These are phyloP conservation scores for Penicillium sp. DNA, from an alignment of 2,329 filamentous ascomycete genomes.

Conservation along the genomic window DNA sequence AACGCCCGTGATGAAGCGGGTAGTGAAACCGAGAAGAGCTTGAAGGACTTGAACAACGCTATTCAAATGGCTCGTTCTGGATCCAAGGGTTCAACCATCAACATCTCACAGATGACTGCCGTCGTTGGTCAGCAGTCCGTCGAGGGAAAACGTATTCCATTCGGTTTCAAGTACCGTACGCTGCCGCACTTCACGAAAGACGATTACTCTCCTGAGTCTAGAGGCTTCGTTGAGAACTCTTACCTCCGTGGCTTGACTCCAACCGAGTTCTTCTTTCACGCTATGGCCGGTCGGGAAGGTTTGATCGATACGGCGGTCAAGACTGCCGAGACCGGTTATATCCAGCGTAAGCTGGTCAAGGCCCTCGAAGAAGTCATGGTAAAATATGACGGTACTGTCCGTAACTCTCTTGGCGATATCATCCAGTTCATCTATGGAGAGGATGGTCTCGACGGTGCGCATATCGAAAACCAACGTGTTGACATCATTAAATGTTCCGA, in stretches of 20 bases:
- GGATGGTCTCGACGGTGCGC: slow-evolving; percentile 90
- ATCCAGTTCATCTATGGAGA: slow-evolving; percentile 98
- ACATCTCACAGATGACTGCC: slow-evolving; percentile 99
- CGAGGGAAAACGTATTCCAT: slow-evolving; percentile 97
- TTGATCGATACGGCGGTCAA: slow-evolving; percentile 99
- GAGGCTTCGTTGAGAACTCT: slow-evolving; percentile 98
- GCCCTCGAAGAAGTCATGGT: slow-evolving; percentile 97
- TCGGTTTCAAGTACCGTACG: slow-evolving; percentile 97
- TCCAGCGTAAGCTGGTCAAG: slow-evolving; percentile 97
- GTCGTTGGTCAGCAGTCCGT: slow-evolving; percentile 98
- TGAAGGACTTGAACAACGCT: slow-evolving; percentile 96
- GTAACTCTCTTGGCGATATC: slow-evolving; percentile 94
- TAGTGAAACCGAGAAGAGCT: slow-evolving; percentile 85
- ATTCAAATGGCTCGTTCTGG: slow-evolving; percentile 95
- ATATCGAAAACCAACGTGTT: slow-evolving; percentile 91
- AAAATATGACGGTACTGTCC: slow-evolving; percentile 95
- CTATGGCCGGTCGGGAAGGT: slow-evolving; percentile 99
- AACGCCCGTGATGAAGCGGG: slow-evolving; percentile 95
- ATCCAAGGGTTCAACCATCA: slow-evolving; percentile 98
- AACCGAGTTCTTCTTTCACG: slow-evolving; percentile 98
- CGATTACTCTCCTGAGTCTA: slow-evolving; percentile 95
- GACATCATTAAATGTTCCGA: slow-evolving; percentile 84
- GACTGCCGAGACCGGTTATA: slow-evolving; percentile 98
- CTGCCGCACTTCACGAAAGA: slow-evolving; percentile 99
- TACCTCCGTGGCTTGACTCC: slow-evolving; percentile 95